phyloP scores from a whole-genome alignment of 352 stramenopile species.

The Phytophthora pistaciae region DNA sequence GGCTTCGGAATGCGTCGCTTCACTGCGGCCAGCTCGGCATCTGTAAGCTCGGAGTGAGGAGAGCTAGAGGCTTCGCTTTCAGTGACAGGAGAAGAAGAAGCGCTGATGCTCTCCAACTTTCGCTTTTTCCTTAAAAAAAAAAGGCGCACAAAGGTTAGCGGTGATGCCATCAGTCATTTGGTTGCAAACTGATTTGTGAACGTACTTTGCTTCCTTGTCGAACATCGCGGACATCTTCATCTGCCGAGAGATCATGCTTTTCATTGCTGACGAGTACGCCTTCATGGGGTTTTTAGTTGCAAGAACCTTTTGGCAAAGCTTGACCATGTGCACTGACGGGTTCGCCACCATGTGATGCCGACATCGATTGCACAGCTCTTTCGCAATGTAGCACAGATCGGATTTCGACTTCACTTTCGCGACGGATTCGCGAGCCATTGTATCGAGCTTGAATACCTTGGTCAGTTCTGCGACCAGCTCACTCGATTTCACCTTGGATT shows the following conservation, averaged over 20 bases:
- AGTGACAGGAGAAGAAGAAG: slow-evolving; percentile 60
- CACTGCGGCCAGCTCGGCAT: slow-evolving; percentile 82
- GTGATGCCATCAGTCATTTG: neutral
- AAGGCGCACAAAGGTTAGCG: slow-evolving; percentile 27
- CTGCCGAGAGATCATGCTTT: slow-evolving; percentile 87
- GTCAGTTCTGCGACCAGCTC: slow-evolving; percentile 71
- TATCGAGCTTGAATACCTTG: slow-evolving; percentile 82
- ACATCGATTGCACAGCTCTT: slow-evolving; percentile 81
- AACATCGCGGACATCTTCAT: slow-evolving; percentile 85
- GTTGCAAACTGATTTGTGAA: slow-evolving; percentile 13
- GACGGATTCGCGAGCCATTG: slow-evolving; percentile 78
- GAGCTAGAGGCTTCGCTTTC: slow-evolving; percentile 74
- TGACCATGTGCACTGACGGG: slow-evolving; percentile 84
- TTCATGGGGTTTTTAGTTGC: slow-evolving; percentile 82
- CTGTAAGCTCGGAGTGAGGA: slow-evolving; percentile 75
- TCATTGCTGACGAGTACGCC: slow-evolving; percentile 87
- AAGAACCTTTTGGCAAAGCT: slow-evolving; percentile 79
- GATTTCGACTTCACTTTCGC: slow-evolving; percentile 65
- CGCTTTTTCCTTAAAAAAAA: slow-evolving; percentile 71
- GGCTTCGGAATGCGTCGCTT: slow-evolving; percentile 87
- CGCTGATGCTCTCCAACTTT: slow-evolving; percentile 63
- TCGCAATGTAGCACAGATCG: slow-evolving; percentile 78
- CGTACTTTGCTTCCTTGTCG: slow-evolving; percentile 78
- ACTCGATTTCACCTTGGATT: slow-evolving; percentile 61
- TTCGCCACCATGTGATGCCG: slow-evolving; percentile 86